These are phyloP conservation scores for Fallopia convolvulus DNA, from an alignment of 148 eudicot genomes.

Conservation along the genomic window DNA sequence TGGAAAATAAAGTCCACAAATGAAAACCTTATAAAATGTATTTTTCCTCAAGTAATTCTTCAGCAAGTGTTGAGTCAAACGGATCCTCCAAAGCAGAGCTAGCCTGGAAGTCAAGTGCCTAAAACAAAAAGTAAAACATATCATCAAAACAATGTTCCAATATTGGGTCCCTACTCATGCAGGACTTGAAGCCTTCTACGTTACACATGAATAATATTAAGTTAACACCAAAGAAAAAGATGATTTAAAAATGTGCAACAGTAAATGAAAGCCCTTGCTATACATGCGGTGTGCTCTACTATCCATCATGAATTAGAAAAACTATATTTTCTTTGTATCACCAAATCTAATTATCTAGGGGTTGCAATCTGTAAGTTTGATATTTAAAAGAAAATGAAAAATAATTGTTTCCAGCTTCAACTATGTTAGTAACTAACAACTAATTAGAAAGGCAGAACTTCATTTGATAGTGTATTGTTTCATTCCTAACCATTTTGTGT, in stretches of 20 bases:
- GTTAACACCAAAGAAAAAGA: not conserved
- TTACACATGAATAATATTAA: not conserved
- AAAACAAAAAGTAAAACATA: slow-evolving; percentile 13
- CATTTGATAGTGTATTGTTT: not conserved
- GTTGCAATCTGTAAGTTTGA: not conserved
- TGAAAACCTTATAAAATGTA: slow-evolving; percentile 80
- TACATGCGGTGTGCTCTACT: not conserved
- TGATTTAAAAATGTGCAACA: not conserved
- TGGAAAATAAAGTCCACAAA: not conserved
- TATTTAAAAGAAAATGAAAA: too few relatives aligned
- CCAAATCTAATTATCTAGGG: not conserved
- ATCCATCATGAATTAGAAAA: not conserved
- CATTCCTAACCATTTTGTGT: too few relatives aligned
- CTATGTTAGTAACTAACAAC: not conserved
- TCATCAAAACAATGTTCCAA: not conserved
- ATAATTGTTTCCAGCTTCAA: too few relatives aligned
- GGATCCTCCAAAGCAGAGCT: slow-evolving; percentile 93
- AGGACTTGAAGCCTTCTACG: not conserved
- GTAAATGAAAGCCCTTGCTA: not conserved
- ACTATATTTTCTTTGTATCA: too few relatives aligned
- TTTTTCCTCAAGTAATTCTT: slow-evolving; percentile 73
- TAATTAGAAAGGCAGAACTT: not conserved
- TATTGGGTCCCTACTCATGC: not conserved
- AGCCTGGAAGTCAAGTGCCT: slow-evolving; percentile 84
- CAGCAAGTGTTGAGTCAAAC: slow-evolving; percentile 80